Base-by-base conservation (phyloP, 768 basidiomycete genomes). In the Podaxis pistillaris region DNA sequence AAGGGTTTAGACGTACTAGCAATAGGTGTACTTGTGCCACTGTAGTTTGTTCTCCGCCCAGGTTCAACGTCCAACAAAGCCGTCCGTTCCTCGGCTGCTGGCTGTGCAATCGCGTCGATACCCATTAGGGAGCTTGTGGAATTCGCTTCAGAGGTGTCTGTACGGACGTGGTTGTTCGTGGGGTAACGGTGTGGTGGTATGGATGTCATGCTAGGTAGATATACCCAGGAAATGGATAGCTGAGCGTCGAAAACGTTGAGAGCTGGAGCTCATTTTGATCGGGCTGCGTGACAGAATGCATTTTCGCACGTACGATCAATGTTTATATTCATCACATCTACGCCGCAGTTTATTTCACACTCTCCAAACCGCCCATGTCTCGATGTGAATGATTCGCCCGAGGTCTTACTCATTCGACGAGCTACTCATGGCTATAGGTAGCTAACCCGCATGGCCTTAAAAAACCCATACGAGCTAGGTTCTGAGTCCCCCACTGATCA, bases 111-210 rank as follows among this genome's bases (percentile, higher is more conserved):
- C 17, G 70, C 67, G 66, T 79, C 76, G 50, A 79, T 75, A 44
- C 72, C 74, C 69, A 72, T 73, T 57, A 79, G 72, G n/a, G 76
- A 77, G 57, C 65, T 73, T 6, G 71, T 67, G 24, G 72, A 74
- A 13, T 70, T 65, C 19, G 65, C 63, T 0, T 70, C 70, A 1
- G 70, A 71, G 26, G 56, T 49, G 30, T 66, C 60, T 56, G 60
- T 28, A 28, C 36, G 44, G 60, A 37, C n/a, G 38, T 40, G 62
- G 41, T 24, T 2, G 26, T 22, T 24, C 19, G 40, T 46, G 13
- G 54, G 47, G 41, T 58, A 40, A 26, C 7, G 60, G 37, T 53
- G 30, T 24, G 54, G 41, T 55, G 64, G 24, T 51, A 37, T 57
- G 22, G 63, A 15, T 6, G 55, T 50, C 61, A 47, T 62, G 47